Evolutionary conservation across 2,329 filamentous ascomycete genomes (phyloP), one percentile per base, ranked within the genome.

Genomic region (Xylogone sp.): DNA sequence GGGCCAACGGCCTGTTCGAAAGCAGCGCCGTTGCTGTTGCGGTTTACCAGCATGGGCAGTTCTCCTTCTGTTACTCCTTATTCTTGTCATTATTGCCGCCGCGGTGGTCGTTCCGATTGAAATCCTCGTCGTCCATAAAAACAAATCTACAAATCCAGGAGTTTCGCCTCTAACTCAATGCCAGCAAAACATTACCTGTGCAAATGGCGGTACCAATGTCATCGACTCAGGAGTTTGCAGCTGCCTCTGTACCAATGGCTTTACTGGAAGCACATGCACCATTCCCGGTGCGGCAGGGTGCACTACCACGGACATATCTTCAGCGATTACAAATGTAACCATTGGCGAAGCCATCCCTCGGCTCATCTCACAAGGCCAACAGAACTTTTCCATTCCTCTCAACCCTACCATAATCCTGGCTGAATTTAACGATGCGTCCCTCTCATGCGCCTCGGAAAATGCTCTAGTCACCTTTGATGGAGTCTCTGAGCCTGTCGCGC

Each of bases 211-310:
- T 22, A 84, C 85, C 18, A 91, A 85, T 50, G 80, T 93, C 16
- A 69, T 90, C 19, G 81, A 79, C 16, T 75, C 82, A 51, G 79
- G 82, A 3, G 73, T 79, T 19, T 97, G 93, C 70, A 86, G 86
- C 12, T 99, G 93, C 66, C 83, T 97, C 43, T 99, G 93, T 69
- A 83, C 86, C 20, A 91, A 94, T 61, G 90, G 92, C 1, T 97
- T 93, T 66, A 92, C 88, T 0, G 86, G 86, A 20, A 70, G 71
- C 1, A 76, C 72, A 16, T 89, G 86, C 63, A 74, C 70, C 2
- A 70, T 69, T 13, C 69, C 73, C 13, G 77, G 78, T 51, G 71
- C 76, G 21, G 71, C 70, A 1, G 76, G 74, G 45, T 88, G 85
- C 61, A 76, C 78, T 6, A 83, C 77, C 0, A 75, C 74, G 2